Evolutionary conservation across 164 flowering plant species (phyloP).

Genomic region (Chimonanthus salicifolius): DNA sequence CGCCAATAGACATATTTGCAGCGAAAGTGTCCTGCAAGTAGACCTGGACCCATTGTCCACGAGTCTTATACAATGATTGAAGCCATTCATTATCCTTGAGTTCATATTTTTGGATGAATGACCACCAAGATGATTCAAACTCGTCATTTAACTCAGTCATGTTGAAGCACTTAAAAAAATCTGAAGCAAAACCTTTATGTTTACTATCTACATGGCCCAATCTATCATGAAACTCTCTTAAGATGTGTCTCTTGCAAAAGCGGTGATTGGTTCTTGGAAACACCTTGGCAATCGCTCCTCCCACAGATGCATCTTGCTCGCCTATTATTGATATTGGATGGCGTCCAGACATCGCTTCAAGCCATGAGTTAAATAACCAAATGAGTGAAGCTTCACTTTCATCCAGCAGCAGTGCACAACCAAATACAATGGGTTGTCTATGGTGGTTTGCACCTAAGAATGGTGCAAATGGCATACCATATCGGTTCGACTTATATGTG

Average conservation of each 20-base stretch:
- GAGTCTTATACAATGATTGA: conserved; percentile 39
- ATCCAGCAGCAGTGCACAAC: conserved; percentile 55
- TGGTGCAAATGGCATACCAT: conserved; percentile 51
- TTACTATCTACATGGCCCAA: conserved; percentile 39
- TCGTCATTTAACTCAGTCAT: conserved; percentile 57
- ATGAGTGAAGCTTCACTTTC: conserved; percentile 51
- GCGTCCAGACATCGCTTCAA: conserved; percentile 49
- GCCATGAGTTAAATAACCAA: conserved; percentile 61
- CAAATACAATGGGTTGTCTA: conserved; percentile 52
- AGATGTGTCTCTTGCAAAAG: conserved; percentile 55
- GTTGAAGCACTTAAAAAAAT: conserved; percentile 53
- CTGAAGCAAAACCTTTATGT: conserved; percentile 39
- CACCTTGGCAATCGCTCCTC: conserved; percentile 42
- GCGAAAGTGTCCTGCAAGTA: conserved; percentile 56
- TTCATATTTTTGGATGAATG: conserved; percentile 46
- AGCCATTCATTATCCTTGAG: conserved; percentile 55
- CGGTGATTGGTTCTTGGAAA: conserved; percentile 50
- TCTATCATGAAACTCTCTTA: conserved; percentile 56
- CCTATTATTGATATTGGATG: conserved; percentile 43
- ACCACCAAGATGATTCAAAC: conserved; percentile 54
- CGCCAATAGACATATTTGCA: conserved; percentile 35
- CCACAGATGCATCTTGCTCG: conserved; percentile 49
- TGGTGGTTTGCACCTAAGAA: conserved; percentile 62
- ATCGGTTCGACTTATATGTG: conserved; percentile 36
- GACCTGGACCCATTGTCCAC: conserved; percentile 52